phyloP scores from a whole-genome alignment of 208 protist species.

The Leishmania tropica region DNA sequence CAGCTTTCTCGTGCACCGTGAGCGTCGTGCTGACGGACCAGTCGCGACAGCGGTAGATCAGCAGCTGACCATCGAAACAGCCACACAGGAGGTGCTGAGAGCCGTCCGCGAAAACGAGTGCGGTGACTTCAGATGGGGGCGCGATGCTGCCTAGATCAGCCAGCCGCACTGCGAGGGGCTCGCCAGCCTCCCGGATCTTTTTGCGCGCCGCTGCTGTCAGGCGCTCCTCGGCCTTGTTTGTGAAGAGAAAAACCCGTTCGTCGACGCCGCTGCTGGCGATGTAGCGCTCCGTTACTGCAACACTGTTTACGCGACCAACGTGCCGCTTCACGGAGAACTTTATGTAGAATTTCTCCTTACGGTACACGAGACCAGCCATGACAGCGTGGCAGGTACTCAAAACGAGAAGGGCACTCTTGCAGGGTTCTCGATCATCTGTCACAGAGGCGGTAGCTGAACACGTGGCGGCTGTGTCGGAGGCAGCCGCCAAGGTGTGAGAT shows the following conservation, averaged over 20 bases:
- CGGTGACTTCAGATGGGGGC: slow-evolving; percentile 54
- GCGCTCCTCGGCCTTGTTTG: slow-evolving; percentile 62
- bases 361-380: slow-evolving; percentile 65
- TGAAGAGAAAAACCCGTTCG: slow-evolving; percentile 80
- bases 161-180: slow-evolving; percentile 45
- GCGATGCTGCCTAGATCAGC: slow-evolving; percentile 70
- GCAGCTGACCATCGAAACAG: slow-evolving; percentile 55
- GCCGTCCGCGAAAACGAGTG: slow-evolving; percentile 38
- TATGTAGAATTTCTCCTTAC: slow-evolving; percentile 55
- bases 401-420: slow-evolving; percentile 56
- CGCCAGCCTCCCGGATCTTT: slow-evolving; percentile 40
- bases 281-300: slow-evolving; percentile 48
- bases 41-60: slow-evolving; percentile 73
- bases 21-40: slow-evolving; percentile 49
- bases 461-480: background rate
- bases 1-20: slow-evolving; percentile 56
- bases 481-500: background rate
- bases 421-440: slow-evolving; percentile 1
- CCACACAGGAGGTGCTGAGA: slow-evolving; percentile 68
- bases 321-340: slow-evolving; percentile 83
- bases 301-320: slow-evolving; percentile 50
- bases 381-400: slow-evolving; percentile 82
- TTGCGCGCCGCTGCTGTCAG: slow-evolving; percentile 27
- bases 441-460: background rate
- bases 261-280: slow-evolving; percentile 70